Evolutionary conservation across 768 basidiomycete species (phyloP), one percentile per base, ranked within the genome.

Genomic region (Sporobolomyces pararoseus): DNA sequence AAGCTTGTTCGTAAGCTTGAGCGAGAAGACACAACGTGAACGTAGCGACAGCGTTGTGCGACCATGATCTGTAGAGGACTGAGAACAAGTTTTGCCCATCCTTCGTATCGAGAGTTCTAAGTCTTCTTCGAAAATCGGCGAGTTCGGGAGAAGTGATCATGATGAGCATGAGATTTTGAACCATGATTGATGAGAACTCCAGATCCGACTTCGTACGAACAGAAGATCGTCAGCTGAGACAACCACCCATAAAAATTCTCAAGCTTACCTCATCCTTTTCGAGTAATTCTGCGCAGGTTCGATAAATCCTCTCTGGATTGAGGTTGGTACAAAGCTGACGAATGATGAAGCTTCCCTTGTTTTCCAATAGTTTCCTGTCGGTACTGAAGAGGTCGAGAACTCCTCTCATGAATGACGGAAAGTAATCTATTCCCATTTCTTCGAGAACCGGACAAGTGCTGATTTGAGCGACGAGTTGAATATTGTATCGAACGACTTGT

Each of bases 1-100:
- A 95, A 2, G 95, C 96, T 79, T 99, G 96, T 79, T 99, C 96
- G 75, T 99, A 99, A 4, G 96, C 95, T 79, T 99, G 96, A 7
- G 96, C 96, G 31, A 99, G 83, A 34, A 99, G 83, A 79, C 96
- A 99, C 9, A 99, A 84, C 1, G 96, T 92, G 78, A 99, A 96
- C 1, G 92, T 92, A 0, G 96, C 89, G 50, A 98, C 94, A 2
- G 95, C 90, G 77, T 97, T 97, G 76, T 99, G 96, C 78, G 93
- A 98, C 96, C 96, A 99, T 25, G 93, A 98, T 25, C 91, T 85
- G 76, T 99, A 99, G 4, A 99, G 82, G 0, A 89, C 90, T 16
- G 89, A 90, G 78, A 98, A 99, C 27, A 99, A 79, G 21, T 90
- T 90, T 81, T 98, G 96, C 4, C 95, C 94, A 74, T 99, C 96